phyloP scores from a whole-genome alignment of 495 filamentous ascomycete genomes.

The Friedmanniomyces simplex region DNA sequence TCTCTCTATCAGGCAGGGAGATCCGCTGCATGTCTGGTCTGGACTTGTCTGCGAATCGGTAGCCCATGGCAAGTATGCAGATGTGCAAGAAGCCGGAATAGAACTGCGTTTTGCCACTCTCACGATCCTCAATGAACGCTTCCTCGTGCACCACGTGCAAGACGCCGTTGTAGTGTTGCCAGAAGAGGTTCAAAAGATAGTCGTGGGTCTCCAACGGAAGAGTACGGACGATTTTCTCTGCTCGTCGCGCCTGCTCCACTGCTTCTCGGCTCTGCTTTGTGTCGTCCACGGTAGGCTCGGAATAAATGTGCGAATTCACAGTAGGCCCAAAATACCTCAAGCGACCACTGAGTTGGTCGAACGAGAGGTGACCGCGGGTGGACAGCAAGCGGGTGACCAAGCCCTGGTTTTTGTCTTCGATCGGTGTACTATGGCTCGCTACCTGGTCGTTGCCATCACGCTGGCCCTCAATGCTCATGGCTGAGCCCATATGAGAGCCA shows the following conservation, averaged over 20 bases:
- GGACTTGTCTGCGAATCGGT: conserved; percentile 37
- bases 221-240: conserved; percentile 36
- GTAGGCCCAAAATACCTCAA: conserved; percentile 41
- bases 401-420: conserved; percentile 31
- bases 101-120: conserved; percentile 34
- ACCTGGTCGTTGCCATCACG: not conserved
- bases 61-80: conserved; percentile 43
- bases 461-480: conserved; percentile 3
- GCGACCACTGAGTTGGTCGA: conserved; percentile 37
- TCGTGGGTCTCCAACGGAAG: conserved; percentile 38
- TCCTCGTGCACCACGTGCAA: conserved; percentile 39
- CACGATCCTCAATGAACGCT: conserved; percentile 40
- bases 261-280: conserved; percentile 10
- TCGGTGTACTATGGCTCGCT: not conserved
- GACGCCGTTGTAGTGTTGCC: conserved; percentile 40
- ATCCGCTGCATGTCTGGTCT: conserved; percentile 41
- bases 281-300: conserved; percentile 15
- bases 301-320: conserved; percentile 32
- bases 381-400: conserved; percentile 36
- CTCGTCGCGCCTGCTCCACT: conserved; percentile 34
- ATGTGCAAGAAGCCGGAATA: conserved; percentile 45
- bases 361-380: conserved; percentile 34
- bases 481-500: conserved; percentile 1
- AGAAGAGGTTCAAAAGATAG: conserved; percentile 43
- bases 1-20: conserved; percentile 37